Percentiles rank a stretch among this genome's conserved stretches.
Evolutionary conservation across 177 flowering plant genomes (phyloP).

Genomic region (Tripterygium wilfordii): DNA sequence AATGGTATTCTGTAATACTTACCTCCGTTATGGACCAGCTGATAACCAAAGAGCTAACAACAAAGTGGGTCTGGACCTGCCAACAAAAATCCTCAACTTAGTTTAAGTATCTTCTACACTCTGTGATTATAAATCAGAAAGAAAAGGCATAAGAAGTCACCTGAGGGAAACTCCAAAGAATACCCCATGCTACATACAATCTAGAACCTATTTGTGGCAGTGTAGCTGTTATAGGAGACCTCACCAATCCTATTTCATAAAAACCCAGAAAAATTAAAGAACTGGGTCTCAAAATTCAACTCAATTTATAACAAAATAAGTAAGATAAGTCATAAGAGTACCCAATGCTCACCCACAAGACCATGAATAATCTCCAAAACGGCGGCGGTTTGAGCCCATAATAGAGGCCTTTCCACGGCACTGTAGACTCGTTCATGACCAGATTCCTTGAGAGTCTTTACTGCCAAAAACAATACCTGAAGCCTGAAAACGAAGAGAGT

Average conservation of each 20-base stretch:
- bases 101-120: too few relatives aligned
- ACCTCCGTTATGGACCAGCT: conserved; percentile 99
- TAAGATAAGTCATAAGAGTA: not conserved
- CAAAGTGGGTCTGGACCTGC: conserved; percentile 58
- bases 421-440: conserved; percentile 70
- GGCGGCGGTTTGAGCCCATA: conserved; percentile 87
- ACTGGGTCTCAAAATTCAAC: too few relatives aligned
- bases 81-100: not conserved
- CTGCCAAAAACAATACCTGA: conserved; percentile 66
- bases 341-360: conserved; percentile 65
- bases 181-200: conserved; percentile 77
- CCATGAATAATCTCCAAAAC: conserved; percentile 88
- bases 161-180: conserved; percentile 88
- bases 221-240: conserved; percentile 90
- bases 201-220: conserved; percentile 91
- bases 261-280: too few relatives aligned
- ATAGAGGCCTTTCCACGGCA: conserved; percentile 78
- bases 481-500: conserved; percentile 33
- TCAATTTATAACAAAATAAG: not conserved
- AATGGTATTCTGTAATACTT: conserved; percentile 2
- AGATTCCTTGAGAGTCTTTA: conserved; percentile 62
- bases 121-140: too few relatives aligned
- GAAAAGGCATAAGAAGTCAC: conserved; percentile 18
- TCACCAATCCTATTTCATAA: conserved; percentile 94
- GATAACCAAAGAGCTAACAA: conserved; percentile 83